A percentile compares a stretch with the other conserved stretches of the same genome.
Evolutionary conservation across 495 filamentous ascomycete species (phyloP).

Genomic region (Aspergillus bertholletiae): DNA sequence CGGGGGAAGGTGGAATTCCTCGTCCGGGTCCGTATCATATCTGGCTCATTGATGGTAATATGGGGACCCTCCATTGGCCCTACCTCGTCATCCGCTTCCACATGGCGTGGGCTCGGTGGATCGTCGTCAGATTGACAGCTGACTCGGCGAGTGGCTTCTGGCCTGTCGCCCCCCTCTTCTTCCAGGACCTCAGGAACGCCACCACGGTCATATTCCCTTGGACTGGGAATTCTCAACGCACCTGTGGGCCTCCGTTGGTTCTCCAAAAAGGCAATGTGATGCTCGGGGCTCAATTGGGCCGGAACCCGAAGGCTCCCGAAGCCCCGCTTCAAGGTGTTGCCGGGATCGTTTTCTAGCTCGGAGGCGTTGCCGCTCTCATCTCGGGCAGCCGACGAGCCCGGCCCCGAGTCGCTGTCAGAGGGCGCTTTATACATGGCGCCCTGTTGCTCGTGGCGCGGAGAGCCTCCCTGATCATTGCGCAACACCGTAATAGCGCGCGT

Average conservation of each 20-base stretch:
- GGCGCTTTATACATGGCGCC: slow-evolving; percentile 16
- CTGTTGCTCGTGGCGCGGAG: slow-evolving; percentile 17
- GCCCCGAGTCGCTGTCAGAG: slow-evolving; percentile 20
- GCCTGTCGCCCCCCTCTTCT: slow-evolving; percentile 23
- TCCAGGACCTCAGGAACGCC: slow-evolving; percentile 61
- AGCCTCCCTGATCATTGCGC: slow-evolving; percentile 43
- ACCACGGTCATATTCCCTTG: slow-evolving; percentile 79
- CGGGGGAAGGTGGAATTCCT: slow-evolving; percentile 37
- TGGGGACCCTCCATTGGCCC: slow-evolving; percentile 43
- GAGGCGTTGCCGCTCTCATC: slow-evolving; percentile 13
- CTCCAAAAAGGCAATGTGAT: slow-evolving; percentile 83
- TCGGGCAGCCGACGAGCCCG: slow-evolving; percentile 21
- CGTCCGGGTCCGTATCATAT: slow-evolving; percentile 31
- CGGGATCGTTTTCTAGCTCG: slow-evolving; percentile 13
- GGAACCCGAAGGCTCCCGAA: slow-evolving; percentile 44
- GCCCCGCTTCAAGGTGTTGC: slow-evolving; percentile 14
- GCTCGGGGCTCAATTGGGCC: slow-evolving; percentile 56
- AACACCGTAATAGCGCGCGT: slow-evolving; percentile 73
- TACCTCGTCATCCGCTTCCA: slow-evolving; percentile 22
- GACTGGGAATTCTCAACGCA: slow-evolving; percentile 80
- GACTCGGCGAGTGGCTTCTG: slow-evolving; percentile 4
- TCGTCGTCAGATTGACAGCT: slow-evolving; percentile 11
- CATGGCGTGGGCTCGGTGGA: slow-evolving; percentile 13
- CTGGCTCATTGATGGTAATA: slow-evolving; percentile 63
- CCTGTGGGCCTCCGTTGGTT: slow-evolving; percentile 75